Conservation (phyloP, 192 early-diverging fungal species). For the Linnemannia elongata region DNA sequence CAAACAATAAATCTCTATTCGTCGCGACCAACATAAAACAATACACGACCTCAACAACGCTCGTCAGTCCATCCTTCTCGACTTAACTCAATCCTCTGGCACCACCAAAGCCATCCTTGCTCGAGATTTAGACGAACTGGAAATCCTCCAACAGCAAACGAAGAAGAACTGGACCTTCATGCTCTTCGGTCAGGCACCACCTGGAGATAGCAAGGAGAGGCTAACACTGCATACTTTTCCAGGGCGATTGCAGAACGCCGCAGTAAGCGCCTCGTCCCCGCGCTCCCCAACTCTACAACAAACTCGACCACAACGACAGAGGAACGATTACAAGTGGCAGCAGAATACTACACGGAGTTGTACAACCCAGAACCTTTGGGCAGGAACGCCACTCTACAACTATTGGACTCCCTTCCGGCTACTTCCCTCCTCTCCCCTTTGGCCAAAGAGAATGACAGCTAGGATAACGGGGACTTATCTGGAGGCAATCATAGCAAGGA, state of each 20-base stretch:
- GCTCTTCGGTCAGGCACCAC: background rate
- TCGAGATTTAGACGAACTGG: background rate
- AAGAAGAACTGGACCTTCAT: background rate
- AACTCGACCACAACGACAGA: background rate
- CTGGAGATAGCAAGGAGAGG: slow-evolving; percentile 39
- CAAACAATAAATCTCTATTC: background rate
- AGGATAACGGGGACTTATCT: background rate
- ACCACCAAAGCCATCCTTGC: too few relatives aligned
- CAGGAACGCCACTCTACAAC: background rate
- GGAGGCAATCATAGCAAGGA: too few relatives aligned
- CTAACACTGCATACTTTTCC: slow-evolving; percentile 38
- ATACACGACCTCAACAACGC: background rate
- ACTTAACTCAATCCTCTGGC: background rate
- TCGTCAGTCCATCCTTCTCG: too few relatives aligned
- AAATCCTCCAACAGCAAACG: background rate
- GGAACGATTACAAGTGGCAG: background rate
- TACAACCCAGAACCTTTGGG: background rate
- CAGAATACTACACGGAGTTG: background rate
- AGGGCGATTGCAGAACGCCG: slow-evolving; percentile 12
- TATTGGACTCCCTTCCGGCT: background rate
- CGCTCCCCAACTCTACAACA: background rate
- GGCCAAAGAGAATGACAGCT: too few relatives aligned
- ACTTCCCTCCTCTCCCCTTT: background rate
- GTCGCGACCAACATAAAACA: too few relatives aligned
- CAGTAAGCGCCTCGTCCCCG: background rate